Evolutionary conservation across 352 stramenopile genomes (phyloP).

Genomic region (Saprolegnia parasitica): DNA sequence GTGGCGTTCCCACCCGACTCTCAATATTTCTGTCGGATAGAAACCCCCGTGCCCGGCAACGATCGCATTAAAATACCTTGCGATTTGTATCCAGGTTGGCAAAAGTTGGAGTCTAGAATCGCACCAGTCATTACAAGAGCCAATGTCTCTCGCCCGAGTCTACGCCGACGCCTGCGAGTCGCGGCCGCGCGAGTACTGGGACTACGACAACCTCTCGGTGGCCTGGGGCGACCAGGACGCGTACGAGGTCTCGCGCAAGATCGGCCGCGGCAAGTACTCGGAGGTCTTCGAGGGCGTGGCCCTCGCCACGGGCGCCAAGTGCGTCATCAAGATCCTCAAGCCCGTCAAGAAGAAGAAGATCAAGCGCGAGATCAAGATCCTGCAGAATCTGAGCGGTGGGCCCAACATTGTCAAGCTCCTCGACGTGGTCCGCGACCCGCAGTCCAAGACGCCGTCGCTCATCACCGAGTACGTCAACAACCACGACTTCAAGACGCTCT

Average conservation of each 20-base stretch:
- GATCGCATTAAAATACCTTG: neutral
- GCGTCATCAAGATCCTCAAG: constrained; percentile 99
- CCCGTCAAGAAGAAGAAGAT: constrained; percentile 99
- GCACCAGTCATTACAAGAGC: constrained; percentile 19
- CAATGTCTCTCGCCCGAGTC: constrained; percentile 65
- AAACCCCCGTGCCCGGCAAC: neutral
- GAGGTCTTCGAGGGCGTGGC: constrained; percentile 99
- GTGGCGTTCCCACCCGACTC: no score
- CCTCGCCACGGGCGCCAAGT: constrained; percentile 94
- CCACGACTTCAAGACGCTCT: constrained; percentile 99
- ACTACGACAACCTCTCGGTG: constrained; percentile 99
- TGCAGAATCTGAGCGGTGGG: constrained; percentile 98
- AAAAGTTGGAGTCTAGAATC: neutral
- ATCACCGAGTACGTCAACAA: constrained; percentile 99
- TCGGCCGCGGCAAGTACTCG: constrained; percentile 98
- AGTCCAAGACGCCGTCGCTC: constrained; percentile 97
- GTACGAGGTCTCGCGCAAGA: constrained; percentile 99
- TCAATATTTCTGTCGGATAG: no score
- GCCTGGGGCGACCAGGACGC: constrained; percentile 98
- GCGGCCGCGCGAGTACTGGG: constrained; percentile 97
- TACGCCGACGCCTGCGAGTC: constrained; percentile 95
- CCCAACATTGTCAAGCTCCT: constrained; percentile 99
- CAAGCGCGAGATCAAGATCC: constrained; percentile 99
- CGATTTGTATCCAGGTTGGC: neutral
- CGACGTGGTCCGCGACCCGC: constrained; percentile 97